Base-by-base conservation (phyloP, 495 filamentous ascomycete genomes). In the Talaromyces trachyspermus region DNA sequence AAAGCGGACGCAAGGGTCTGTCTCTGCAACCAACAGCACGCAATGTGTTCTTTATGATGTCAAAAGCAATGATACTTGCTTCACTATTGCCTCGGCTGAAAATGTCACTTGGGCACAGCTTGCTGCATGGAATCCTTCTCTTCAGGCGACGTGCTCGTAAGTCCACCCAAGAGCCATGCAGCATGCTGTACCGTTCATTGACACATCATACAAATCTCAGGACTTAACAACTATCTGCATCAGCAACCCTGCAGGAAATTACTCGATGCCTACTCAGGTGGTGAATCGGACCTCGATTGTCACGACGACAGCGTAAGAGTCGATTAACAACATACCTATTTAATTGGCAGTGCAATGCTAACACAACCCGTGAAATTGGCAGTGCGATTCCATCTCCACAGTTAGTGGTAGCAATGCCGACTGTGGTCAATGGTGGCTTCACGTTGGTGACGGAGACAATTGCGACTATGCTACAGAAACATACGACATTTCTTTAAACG, bases 51-150 rank as follows among this genome's bases (percentile, higher is more conserved):
- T 35, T 9, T 44, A 54, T 35, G 56, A 49, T 0, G 50, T 63
- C 5, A 12, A 40, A 5, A 14, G 30, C 6, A 53, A 50, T 33
- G 51, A 58, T 23, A 64, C 61, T 12, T 67, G 60, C 49, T 36
- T 49, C 9, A 37, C 22, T 2, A 58, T 63, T 36, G 51, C 58
- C 5, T 26, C 43, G 11, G 43, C 46, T 2, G 42, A 55, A 51
- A 30, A 27, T n/a, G 8, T 52, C 25, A 52, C 49, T 2, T 32
- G 35, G 3, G 24, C 26, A 2, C 45, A 49, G 33, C 11, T 49
- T 11, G 22, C 26, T 3, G 33, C 33, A 49, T 62, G 57, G 57
- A 46, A 51, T 50, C 57, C 55, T 36, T 48, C 43, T 32, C 56
- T 56, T 45, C 39, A 52, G 51, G 52, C 27, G 11, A 43, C 37